Base-by-base conservation (phyloP, 2,329 filamentous ascomycete species). In the Colletotrichum plurivorum region DNA sequence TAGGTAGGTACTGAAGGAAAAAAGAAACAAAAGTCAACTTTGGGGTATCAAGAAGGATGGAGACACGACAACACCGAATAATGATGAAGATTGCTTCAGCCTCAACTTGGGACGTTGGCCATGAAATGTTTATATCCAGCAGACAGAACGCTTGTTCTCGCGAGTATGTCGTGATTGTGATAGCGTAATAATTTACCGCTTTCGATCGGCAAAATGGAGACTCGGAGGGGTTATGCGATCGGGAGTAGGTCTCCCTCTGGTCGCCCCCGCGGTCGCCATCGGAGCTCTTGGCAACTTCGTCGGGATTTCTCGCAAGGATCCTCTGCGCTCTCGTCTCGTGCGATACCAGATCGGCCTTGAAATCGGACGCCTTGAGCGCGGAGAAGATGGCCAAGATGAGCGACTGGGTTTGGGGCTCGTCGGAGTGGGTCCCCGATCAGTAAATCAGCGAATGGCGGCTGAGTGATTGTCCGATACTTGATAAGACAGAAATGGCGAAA, bases 371-470 rank as follows among this genome's bases (percentile, higher is more conserved):
- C 31, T 27, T 53, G 54, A 25, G 48, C 48, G 53, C 31, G 54
- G 49, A 48, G 31, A 46, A 43, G 4, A 20, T 46, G n/a, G 58
- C 52, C 51, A 46, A 63, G 39, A 27, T 8, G 22, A 22, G 48
- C 45, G n/a, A 45, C 25, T 64, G 22, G 55, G 25, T 54, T 41
- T 15, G 13, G 27, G 8, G 12, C 16, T 22, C n/a, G 10, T 15
- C 66, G 66, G 66, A 48, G 62, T 69, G 66, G 66, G 66, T 69
- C 62, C 55, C 66, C 66, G 66, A 69, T 66, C 66, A 60, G 22
- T 5, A 13, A 20, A 12, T 18, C 18, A 51, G 25, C 66, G 51
- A 69, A 66, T 69, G 18, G 22, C 13, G 41, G 15, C 4, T 13
- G 20, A 16, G 15, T 4, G 12, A 36, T 22, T 41, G 55, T 8